Percentiles rank a stretch among this genome's conserved stretches.
Evolutionary conservation across 1,284 basidiomycete species (phyloP).

Genomic region (Salmacisia buchloeana): DNA sequence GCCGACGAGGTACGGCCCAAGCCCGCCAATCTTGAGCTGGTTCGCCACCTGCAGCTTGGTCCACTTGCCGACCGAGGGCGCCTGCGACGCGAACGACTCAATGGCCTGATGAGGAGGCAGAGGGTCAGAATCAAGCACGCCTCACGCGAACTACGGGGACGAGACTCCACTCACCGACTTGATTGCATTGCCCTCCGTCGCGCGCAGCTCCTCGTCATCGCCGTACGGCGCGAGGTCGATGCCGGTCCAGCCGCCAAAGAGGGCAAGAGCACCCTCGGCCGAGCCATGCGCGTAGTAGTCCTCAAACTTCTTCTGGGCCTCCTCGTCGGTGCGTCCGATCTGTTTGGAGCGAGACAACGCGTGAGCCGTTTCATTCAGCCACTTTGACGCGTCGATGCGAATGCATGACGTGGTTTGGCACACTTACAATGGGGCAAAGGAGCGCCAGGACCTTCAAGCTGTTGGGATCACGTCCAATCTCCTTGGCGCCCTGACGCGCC

Average conservation of each 20-base stretch:
- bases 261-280: slow-evolving; percentile 46
- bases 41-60: slow-evolving; percentile 37
- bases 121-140: neutral
- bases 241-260: slow-evolving; percentile 50
- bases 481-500: slow-evolving; percentile 25
- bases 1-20: slow-evolving; percentile 40
- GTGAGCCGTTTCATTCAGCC: too few relatives aligned
- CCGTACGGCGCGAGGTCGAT: slow-evolving; percentile 34
- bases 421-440: slow-evolving; percentile 37
- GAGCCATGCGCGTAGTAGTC: slow-evolving; percentile 35
- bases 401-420: neutral
- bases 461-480: slow-evolving; percentile 39
- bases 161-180: slow-evolving; percentile 18
- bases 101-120: slow-evolving; percentile 18
- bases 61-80: slow-evolving; percentile 43
- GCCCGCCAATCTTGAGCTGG: slow-evolving; percentile 44
- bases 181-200: slow-evolving; percentile 37
- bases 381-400: too few relatives aligned
- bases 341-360: neutral
- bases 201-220: slow-evolving; percentile 41
- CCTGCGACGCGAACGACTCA: slow-evolving; percentile 37
- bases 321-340: slow-evolving; percentile 43
- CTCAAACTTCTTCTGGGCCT: slow-evolving; percentile 41
- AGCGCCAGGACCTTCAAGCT: slow-evolving; percentile 46
- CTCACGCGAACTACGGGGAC: neutral